These are phyloP conservation scores for Suillus bovinus DNA, from an alignment of 768 basidiomycete genomes.

Conservation along the genomic window DNA sequence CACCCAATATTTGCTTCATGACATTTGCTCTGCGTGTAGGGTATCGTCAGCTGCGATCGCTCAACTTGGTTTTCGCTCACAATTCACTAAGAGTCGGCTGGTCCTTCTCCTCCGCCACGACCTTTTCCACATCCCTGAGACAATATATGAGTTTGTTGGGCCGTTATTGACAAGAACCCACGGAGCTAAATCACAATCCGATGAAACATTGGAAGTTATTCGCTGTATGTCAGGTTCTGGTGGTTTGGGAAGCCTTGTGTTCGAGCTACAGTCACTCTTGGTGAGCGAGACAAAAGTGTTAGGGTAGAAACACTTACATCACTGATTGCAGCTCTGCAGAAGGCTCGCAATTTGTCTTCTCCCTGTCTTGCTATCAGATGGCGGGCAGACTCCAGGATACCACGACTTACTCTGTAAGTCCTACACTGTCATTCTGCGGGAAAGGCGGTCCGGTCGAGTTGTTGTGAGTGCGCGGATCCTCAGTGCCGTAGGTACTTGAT, in stretches of 20 bases:
- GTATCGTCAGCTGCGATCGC: neutral
- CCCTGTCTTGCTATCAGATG: neutral
- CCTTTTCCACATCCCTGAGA: neutral
- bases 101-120: neutral
- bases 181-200: neutral
- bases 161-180: neutral
- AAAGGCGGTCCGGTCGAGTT: neutral
- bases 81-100: neutral
- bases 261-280: neutral
- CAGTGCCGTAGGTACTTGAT: neutral
- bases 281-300: too few relatives aligned
- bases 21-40: neutral
- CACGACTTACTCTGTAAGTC: neutral
- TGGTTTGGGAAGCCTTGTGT: neutral
- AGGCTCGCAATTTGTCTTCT: neutral
- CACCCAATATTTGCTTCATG: neutral
- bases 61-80: neutral
- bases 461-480: neutral
- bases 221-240: neutral
- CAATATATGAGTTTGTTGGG: neutral
- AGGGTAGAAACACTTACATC: neutral
- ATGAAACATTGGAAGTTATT: neutral
- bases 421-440: neutral
- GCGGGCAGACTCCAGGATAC: neutral
- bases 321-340: neutral